Conservation (phyloP, 106 monocot genomes). For the Posidonia australis region DNA sequence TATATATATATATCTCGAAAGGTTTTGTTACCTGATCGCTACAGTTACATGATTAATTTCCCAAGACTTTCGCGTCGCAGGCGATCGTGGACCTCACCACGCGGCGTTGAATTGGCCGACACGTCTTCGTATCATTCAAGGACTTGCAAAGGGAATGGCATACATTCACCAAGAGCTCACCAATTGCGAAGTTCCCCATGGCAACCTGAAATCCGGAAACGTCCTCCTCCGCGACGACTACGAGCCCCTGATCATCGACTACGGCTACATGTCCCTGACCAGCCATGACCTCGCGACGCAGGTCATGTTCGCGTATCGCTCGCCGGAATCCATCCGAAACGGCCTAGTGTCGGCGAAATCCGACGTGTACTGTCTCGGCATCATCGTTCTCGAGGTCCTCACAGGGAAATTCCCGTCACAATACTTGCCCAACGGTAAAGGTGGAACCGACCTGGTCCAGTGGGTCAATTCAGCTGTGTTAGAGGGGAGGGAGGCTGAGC, state of each 20-base stretch:
- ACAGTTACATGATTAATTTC: too few relatives aligned
- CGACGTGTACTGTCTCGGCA: constrained; percentile 88
- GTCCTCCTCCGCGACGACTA: constrained; percentile 55
- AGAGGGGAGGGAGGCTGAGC: constrained; percentile 21
- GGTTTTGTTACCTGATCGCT: too few relatives aligned
- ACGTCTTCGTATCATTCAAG: constrained; percentile 48
- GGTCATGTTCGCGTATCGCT: constrained; percentile 36
- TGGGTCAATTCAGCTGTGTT: constrained; percentile 32
- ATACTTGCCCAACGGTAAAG: constrained; percentile 43
- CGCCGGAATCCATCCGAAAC: constrained; percentile 41
- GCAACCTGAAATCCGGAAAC: constrained; percentile 86
- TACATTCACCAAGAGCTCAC: constrained; percentile 54
- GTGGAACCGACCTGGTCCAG: constrained; percentile 49
- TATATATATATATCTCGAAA: too few relatives aligned
- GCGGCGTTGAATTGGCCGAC: constrained; percentile 54
- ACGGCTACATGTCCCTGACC: constrained; percentile 45
- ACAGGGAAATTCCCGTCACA: constrained; percentile 79
- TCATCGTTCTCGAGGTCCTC: constrained; percentile 77
- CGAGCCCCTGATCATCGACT: constrained; percentile 63
- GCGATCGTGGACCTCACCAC: constrained; percentile 42
- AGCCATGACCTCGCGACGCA: constrained; percentile 36
- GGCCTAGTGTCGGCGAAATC: constrained; percentile 39
- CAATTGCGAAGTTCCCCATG: constrained; percentile 39
- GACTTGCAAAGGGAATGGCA: constrained; percentile 42
- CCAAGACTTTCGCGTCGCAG: constrained; percentile 11